These are phyloP conservation scores for Metschnikowia henanensis DNA, from an alignment of 805 yeast genomes.

Conservation along the genomic window DNA sequence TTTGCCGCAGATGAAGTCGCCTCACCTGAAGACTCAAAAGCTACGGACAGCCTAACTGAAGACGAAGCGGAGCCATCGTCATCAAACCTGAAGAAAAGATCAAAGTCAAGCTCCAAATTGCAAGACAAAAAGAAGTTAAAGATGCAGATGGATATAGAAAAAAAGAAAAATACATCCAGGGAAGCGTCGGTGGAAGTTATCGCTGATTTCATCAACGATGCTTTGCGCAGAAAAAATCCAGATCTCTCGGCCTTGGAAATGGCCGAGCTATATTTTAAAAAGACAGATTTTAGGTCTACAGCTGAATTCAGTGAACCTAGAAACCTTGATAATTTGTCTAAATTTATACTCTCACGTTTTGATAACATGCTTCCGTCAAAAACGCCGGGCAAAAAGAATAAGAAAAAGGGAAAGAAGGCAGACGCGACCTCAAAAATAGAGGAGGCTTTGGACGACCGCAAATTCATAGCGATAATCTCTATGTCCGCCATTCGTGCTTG, in stretches of 20 bases:
- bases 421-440: constrained; percentile 23
- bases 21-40: constrained; percentile 3
- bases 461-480: constrained; percentile 54
- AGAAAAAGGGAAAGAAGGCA: constrained; percentile 25
- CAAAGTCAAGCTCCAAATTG: constrained; percentile 41
- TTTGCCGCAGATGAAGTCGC: constrained; percentile 19
- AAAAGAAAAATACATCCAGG: constrained; percentile 54
- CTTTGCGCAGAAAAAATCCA: constrained; percentile 58
- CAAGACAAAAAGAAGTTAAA: constrained; percentile 64
- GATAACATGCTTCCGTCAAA: constrained; percentile 43
- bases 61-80: constrained; percentile 10
- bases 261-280: constrained; percentile 59
- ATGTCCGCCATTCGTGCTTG: constrained; percentile 87
- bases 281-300: constrained; percentile 59
- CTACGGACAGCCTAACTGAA: constrained; percentile 6
- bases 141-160: constrained; percentile 61
- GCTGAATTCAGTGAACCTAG: constrained; percentile 54
- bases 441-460: constrained; percentile 29
- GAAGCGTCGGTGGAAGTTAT: constrained; percentile 55
- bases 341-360: constrained; percentile 54
- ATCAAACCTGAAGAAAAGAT: constrained; percentile 24
- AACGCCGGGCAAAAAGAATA: constrained; percentile 27
- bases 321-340: constrained; percentile 52
- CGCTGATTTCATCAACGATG: constrained; percentile 64
- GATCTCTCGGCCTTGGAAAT: constrained; percentile 77